Percentiles rank a stretch among this genome's conserved stretches.
Conservation (phyloP, 2,329 filamentous ascomycete species). For the Cladophialophora chaetospira region DNA sequence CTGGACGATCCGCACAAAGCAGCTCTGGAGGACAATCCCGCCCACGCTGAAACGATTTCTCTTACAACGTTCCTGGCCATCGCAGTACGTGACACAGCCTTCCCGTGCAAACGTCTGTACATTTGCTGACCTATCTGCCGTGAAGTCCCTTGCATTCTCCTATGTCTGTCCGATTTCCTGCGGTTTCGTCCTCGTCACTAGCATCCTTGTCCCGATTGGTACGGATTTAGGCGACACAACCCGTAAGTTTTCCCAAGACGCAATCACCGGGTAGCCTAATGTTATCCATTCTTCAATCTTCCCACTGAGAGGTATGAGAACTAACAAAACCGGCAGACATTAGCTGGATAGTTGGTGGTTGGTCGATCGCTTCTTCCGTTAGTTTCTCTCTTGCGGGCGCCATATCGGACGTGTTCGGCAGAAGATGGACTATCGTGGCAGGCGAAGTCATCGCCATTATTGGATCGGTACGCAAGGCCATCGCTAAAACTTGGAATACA, state of each 20-base stretch:
- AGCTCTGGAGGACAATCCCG: constrained; percentile 26
- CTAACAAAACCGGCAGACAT: no score
- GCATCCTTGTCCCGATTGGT: constrained; percentile 20
- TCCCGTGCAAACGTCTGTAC: background rate
- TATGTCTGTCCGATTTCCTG: constrained; percentile 35
- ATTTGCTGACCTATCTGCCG: background rate
- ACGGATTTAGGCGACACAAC: constrained; percentile 19
- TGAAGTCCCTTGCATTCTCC: constrained; percentile 21
- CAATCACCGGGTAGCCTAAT: no score
- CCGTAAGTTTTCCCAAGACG: no score
- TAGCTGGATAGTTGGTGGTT: constrained; percentile 20
- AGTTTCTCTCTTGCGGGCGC: constrained; percentile 38
- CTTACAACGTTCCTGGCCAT: constrained; percentile 20
- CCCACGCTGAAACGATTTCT: constrained; percentile 15
- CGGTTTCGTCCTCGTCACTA: constrained; percentile 35
- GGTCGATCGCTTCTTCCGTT: constrained; percentile 19
- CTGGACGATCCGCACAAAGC: constrained; percentile 24
- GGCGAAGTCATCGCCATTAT: constrained; percentile 40
- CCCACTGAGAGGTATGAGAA: no score
- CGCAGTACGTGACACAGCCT: background rate
- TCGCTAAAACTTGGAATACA: background rate
- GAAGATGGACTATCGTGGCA: constrained; percentile 38
- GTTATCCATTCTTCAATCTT: no score
- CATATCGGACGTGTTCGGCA: constrained; percentile 42
- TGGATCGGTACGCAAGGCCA: constrained; percentile 32